Evolutionary conservation across 129 eudicot genomes (phyloP).

Genomic region (Lactuca sativa): DNA sequence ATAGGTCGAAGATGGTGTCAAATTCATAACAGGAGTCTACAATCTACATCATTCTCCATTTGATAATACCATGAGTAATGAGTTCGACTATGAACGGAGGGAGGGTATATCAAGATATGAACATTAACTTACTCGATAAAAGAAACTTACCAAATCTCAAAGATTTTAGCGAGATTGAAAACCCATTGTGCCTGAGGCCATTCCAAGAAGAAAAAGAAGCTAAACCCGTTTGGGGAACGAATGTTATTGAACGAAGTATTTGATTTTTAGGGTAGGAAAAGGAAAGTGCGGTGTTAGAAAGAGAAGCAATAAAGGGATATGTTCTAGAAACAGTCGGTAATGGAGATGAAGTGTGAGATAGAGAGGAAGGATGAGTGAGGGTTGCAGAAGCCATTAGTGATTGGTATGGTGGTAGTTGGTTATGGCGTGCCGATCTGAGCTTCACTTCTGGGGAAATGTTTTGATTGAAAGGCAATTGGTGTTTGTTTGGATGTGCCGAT

Average conservation of each 20-base stretch:
- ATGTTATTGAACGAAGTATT: neutral
- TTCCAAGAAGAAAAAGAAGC: constrained; percentile 5
- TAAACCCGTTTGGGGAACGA: neutral
- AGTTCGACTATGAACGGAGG: neutral
- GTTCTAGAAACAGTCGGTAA: neutral
- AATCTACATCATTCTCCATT: constrained; percentile 1
- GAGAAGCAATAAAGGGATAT: constrained; percentile 6
- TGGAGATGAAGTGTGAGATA: neutral
- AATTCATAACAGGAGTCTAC: neutral
- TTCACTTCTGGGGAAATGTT: constrained; percentile 1
- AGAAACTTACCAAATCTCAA: constrained; percentile 1
- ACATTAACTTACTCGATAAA: neutral
- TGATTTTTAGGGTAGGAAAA: neutral
- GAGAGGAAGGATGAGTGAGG: neutral
- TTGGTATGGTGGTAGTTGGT: neutral
- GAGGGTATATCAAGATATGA: neutral
- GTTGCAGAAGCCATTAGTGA: constrained; percentile 3
- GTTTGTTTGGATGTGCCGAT: constrained; percentile 1
- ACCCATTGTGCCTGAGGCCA: neutral
- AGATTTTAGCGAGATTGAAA: neutral
- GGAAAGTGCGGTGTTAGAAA: neutral
- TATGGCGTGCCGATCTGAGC: constrained; percentile 9
- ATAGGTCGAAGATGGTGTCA: no score
- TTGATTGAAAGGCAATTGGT: neutral
- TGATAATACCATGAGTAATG: neutral